These are phyloP conservation scores for Firmiana major DNA, from an alignment of 345 rosid species.

Conservation along the genomic window DNA sequence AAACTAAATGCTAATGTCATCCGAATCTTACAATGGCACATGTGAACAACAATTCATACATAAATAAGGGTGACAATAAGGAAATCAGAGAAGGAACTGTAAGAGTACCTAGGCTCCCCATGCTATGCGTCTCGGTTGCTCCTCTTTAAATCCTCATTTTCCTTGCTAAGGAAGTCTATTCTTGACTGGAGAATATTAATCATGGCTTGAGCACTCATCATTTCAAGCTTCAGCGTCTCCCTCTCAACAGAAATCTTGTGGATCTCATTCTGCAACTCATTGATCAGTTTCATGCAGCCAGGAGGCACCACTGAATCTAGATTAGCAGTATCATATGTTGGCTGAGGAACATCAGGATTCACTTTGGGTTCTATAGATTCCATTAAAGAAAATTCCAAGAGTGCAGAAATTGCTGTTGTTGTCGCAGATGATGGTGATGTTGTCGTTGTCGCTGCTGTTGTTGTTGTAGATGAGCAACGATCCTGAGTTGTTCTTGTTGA, in stretches of 20 bases:
- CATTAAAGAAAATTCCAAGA: constrained; percentile 79
- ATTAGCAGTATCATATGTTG: constrained; percentile 22
- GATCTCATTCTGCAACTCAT: constrained; percentile 56
- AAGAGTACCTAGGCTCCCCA: background rate
- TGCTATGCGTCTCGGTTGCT: constrained; percentile 2
- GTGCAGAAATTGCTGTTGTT: constrained; percentile 64
- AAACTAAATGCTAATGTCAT: background rate
- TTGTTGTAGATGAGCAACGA: constrained; percentile 64
- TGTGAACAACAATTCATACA: background rate
- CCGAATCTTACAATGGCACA: background rate
- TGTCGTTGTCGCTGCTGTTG: constrained; percentile 48
- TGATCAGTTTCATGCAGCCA: constrained; percentile 43
- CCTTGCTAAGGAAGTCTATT: constrained; percentile 54
- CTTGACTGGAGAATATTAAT: constrained; percentile 69
- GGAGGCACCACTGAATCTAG: constrained; percentile 44
- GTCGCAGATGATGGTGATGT: constrained; percentile 44
- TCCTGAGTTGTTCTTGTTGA: constrained; percentile 58
- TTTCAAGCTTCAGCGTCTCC: constrained; percentile 67
- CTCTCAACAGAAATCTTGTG: constrained; percentile 65
- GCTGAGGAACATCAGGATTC: constrained; percentile 22
- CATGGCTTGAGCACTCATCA: constrained; percentile 82
- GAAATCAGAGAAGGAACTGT: background rate
- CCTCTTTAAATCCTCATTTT: constrained; percentile 71
- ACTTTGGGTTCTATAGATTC: constrained; percentile 47
- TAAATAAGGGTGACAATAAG: background rate